These are phyloP conservation scores for Termitomyces sp. DNA, from an alignment of 768 basidiomycete genomes.

Conservation along the genomic window DNA sequence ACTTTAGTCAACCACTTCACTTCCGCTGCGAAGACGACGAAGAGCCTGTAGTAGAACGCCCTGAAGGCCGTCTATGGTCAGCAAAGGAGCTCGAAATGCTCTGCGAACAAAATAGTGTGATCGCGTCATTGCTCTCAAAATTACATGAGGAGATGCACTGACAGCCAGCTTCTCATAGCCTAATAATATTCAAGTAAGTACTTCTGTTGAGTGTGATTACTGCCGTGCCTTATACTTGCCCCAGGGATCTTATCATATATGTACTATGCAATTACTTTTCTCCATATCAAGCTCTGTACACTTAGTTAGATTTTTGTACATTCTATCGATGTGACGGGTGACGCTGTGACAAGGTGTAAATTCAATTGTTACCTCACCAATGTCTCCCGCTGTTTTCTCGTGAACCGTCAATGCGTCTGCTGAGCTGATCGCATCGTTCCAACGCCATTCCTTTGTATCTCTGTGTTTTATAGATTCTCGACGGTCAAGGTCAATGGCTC, in stretches of 20 bases:
- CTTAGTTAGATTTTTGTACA: conserved; percentile 1
- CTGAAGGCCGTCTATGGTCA: conserved; percentile 58
- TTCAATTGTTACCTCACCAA: conserved; percentile 6
- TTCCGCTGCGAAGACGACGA: conserved; percentile 10
- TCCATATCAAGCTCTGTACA: conserved; percentile 4
- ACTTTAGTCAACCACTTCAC: conserved; percentile 29
- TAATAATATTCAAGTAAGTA: background rate
- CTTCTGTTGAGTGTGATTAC: background rate
- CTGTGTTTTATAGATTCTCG: conserved; percentile 1
- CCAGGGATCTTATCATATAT: background rate
- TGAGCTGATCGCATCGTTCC: conserved; percentile 11
- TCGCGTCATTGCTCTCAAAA: conserved; percentile 67
- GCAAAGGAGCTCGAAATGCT: conserved; percentile 80
- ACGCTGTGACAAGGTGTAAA: conserved; percentile 6
- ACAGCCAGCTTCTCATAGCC: conserved; percentile 9
- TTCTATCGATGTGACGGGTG: conserved; percentile 5
- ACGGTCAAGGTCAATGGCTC: conserved; percentile 31
- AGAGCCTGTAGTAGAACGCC: conserved; percentile 16
- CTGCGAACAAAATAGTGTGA: conserved; percentile 86
- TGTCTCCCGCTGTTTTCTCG: conserved; percentile 9
- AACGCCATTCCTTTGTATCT: conserved; percentile 6
- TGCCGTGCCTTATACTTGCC: background rate
- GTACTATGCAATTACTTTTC: conserved; percentile 2
- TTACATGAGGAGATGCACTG: conserved; percentile 35
- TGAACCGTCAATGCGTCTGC: conserved; percentile 13